Base-by-base conservation (phyloP, 2,329 filamentous ascomycete species). In the Furcasterigmium sp. region DNA sequence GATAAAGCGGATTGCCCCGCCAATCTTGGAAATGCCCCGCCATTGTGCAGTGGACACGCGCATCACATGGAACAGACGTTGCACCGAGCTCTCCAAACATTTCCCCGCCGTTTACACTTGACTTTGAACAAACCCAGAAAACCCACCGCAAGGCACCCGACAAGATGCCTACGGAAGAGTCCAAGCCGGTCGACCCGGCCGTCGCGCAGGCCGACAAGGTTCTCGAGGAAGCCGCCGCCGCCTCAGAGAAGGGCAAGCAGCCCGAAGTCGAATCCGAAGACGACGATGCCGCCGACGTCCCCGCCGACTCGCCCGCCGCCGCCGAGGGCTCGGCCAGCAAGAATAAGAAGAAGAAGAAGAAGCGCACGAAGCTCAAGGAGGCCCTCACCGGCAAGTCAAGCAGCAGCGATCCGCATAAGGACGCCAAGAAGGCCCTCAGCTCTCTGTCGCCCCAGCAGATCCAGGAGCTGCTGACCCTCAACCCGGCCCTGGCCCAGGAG, bases 401-500 rank as follows among this genome's bases (percentile, higher is more conserved):
- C 39, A 19, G 9, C 32, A 56, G 53, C 30, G 61, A 66, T 35
- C 56, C 61, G 30, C 59, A 69, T 48, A 57, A 62, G 39, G 61
- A 69, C 14, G 57, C 72, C 42, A 70, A 73, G 53, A 73, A 75
- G 53, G 72, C 76, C 39, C 65, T 82, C 45, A 65, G 69, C 25
- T 69, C 68, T 38, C 67, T 84, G 44, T 75, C 73, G 23, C 68
- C 72, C 32, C 66, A 78, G 48, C 78, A 84, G 57, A 65, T 82
- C 47, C 62, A 78, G 47, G 80, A 88, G 51, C 73, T 93, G 46
- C 76, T 87, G 55, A 73, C 76, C 42, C 80, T 89, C 54, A 82
- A 91, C 60, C 84, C 84, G n/a, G 80, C 80, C 3, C 72, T 91
- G 53, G 78, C 83, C 48, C 76, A 80, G 52, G 81, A 86, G 58